Evolutionary conservation across 1,284 basidiomycete species (phyloP).

Genomic region (Rhodotorula sp.): DNA sequence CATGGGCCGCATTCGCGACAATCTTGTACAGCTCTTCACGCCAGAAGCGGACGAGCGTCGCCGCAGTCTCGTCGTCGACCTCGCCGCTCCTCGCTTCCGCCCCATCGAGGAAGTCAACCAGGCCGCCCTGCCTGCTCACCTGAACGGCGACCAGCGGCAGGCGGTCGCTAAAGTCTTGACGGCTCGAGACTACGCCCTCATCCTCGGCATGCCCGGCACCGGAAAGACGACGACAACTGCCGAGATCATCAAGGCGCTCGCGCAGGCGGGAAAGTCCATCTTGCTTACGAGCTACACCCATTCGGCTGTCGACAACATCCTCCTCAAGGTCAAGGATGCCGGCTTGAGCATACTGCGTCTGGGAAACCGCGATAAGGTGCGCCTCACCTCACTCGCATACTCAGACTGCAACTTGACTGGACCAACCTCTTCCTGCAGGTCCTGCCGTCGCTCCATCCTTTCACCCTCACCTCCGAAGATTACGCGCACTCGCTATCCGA

Average conservation of each 20-base stretch:
- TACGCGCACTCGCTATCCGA: conserved; percentile 67
- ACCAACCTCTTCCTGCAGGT: conserved; percentile 27
- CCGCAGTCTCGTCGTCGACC: conserved; percentile 74
- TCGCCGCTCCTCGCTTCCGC: conserved; percentile 64
- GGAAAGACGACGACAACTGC: conserved; percentile 96
- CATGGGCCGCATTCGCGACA: conserved; percentile 82
- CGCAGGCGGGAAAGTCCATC: conserved; percentile 77
- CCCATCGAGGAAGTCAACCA: conserved; percentile 8
- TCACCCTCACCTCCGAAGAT: conserved; percentile 62
- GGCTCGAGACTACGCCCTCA: conserved; percentile 83
- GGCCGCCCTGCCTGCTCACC: conserved; percentile 43
- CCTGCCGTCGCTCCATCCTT: conserved; percentile 64
- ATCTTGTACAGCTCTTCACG: conserved; percentile 85
- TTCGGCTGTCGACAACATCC: conserved; percentile 93
- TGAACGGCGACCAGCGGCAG: conserved; percentile 72
- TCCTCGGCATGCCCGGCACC: conserved; percentile 97
- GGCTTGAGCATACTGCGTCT: conserved; percentile 66
- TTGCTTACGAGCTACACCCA: conserved; percentile 92
- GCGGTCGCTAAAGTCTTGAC: conserved; percentile 73
- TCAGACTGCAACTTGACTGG: neutral
- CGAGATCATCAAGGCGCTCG: conserved; percentile 76
- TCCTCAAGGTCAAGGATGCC: conserved; percentile 65
- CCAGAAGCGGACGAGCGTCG: conserved; percentile 61
- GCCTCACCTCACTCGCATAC: neutral
- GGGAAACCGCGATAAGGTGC: conserved; percentile 86